A percentile compares a stretch with the other conserved stretches of the same genome.
Evolutionary conservation across 2,329 filamentous ascomycete genomes (phyloP).

Genomic region (Onygena corvina): DNA sequence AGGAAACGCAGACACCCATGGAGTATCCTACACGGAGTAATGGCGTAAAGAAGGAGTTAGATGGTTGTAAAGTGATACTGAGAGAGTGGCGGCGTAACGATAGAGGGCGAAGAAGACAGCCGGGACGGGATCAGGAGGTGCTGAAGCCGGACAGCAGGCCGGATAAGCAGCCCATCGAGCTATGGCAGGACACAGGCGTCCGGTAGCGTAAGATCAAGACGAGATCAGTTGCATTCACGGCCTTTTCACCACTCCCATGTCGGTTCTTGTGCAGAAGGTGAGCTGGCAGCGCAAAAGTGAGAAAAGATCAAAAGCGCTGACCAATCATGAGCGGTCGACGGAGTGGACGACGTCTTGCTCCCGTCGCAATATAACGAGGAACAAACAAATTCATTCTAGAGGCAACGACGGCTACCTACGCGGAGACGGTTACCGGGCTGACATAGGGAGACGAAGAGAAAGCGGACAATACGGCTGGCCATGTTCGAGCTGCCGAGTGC

Average conservation of each 20-base stretch:
- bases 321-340: too few relatives aligned
- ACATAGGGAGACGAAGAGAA: not conserved
- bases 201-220: not conserved
- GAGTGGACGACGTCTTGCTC: too few relatives aligned
- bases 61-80: not conserved
- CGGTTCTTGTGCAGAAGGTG: not conserved
- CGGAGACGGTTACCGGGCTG: not conserved
- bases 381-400: not conserved
- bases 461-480: not conserved
- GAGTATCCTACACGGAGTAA: slow-evolving; percentile 13
- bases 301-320: not conserved
- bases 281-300: slow-evolving; percentile 1
- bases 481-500: slow-evolving; percentile 13
- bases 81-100: not conserved
- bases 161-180: slow-evolving; percentile 13
- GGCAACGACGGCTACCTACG: not conserved
- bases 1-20: slow-evolving; percentile 37
- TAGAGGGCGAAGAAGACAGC: not conserved
- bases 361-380: too few relatives aligned
- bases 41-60: not conserved
- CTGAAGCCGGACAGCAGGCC: slow-evolving; percentile 11
- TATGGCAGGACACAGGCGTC: slow-evolving; percentile 2
- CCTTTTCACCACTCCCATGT: not conserved
- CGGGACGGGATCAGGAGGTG: not conserved
- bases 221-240: not conserved